Evolutionary conservation across 257 asterid genomes (phyloP).

Genomic region (Plantago ovata): DNA sequence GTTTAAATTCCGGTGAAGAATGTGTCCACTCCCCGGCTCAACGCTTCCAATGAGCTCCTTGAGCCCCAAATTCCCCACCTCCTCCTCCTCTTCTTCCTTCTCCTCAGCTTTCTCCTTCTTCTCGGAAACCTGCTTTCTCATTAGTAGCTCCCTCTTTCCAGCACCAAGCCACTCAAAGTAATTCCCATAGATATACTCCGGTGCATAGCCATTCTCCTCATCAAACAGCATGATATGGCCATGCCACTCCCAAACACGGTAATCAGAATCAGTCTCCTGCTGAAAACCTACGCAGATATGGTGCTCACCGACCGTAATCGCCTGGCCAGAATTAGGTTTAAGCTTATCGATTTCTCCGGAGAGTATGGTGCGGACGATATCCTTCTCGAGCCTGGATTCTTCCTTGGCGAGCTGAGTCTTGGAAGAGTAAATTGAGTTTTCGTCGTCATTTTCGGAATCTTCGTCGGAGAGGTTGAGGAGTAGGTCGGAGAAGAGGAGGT

Average conservation of each 20-base stretch:
- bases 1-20: constrained; percentile 42
- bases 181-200: constrained; percentile 93
- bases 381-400: constrained; percentile 80
- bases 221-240: constrained; percentile 91
- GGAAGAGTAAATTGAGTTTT: constrained; percentile 37
- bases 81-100: constrained; percentile 37
- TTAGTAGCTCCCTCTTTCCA: constrained; percentile 24
- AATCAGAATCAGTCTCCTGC: constrained; percentile 69
- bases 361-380: constrained; percentile 64
- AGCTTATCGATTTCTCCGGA: constrained; percentile 54
- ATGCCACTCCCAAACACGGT: constrained; percentile 99
- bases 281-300: constrained; percentile 91
- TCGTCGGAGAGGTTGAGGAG: constrained; percentile 49
- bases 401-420: constrained; percentile 71
- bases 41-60: constrained; percentile 69
- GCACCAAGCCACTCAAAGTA: constrained; percentile 71
- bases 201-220: constrained; percentile 83
- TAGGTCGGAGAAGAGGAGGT: constrained; percentile 68
- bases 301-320: constrained; percentile 76
- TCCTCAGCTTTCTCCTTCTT: not conserved
- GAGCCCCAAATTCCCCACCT: constrained; percentile 58
- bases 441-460: constrained; percentile 42
- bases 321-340: constrained; percentile 93
- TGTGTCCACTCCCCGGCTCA: constrained; percentile 27
- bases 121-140: constrained; percentile 13